Evolutionary conservation across 208 protist genomes (phyloP).

Genomic region (Wallacemonas sp.): DNA sequence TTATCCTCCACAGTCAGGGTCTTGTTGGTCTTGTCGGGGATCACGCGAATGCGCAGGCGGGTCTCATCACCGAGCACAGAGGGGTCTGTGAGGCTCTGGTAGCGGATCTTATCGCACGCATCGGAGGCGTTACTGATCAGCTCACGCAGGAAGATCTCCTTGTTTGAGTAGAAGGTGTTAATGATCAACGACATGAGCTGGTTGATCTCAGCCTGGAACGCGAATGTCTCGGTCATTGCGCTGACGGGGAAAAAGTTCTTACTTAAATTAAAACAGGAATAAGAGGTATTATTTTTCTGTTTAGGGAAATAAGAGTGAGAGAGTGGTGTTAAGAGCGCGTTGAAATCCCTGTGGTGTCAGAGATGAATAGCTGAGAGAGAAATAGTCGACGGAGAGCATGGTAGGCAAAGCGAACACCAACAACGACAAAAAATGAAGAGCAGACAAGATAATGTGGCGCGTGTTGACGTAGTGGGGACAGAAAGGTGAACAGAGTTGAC

Average conservation of each 20-base stretch:
- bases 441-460: no score
- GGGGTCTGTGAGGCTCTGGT: conserved; percentile 95
- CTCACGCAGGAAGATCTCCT: conserved; percentile 99
- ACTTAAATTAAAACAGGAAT: conserved; percentile 15
- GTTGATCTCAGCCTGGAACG: conserved; percentile 96
- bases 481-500: no score
- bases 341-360: background rate
- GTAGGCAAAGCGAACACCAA: background rate
- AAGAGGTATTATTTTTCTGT: background rate
- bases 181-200: conserved; percentile 99
- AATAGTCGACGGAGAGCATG: background rate
- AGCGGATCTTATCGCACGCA: conserved; percentile 98
- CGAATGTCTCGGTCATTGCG: conserved; percentile 52
- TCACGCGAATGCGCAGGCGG: conserved; percentile 96
- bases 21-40: conserved; percentile 96
- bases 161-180: conserved; percentile 99
- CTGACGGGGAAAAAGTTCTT: background rate
- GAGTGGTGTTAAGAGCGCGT: background rate
- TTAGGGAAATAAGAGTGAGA: conserved; percentile 16
- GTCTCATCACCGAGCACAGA: conserved; percentile 88
- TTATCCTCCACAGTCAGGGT: conserved; percentile 96
- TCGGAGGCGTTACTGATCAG: conserved; percentile 99
- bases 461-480: no score
- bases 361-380: background rate
- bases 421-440: background rate